Base-by-base conservation (phyloP, 2,329 filamentous ascomycete species). In the Xylaria sp. region DNA sequence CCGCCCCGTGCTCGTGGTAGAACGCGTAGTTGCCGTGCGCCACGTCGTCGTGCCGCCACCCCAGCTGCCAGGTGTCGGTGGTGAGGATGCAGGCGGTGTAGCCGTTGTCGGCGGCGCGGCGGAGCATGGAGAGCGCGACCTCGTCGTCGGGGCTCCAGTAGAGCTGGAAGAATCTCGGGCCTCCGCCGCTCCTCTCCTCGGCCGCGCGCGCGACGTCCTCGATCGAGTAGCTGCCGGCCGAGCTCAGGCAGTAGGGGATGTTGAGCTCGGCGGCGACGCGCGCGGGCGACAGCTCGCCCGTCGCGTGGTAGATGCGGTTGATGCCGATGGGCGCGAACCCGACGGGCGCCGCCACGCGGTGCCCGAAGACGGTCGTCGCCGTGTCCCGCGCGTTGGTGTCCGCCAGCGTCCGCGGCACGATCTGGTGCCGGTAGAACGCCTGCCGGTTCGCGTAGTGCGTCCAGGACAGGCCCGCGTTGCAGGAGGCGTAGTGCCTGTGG, bases 271-370 rank as follows among this genome's bases (percentile, higher is more conserved):
- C 76, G 0, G 84, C 84, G 0, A 84, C 82, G 52, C 78, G 79
- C 8, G 85, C 83, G 1, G 87, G 83, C 0, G 82, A 77, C 0
- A 84, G 65, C 64, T 88, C 85, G 38, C 80, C 84, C 0, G 71
- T 65, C 0, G 78, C 75, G 61, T 87, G 77, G 71, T 86, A 87
- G 61, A 87, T 88, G 57, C 81, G 80, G 72, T 88, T 86, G 61
- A 88, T 86, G 4, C 85, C 84, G 22, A 87, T 80, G 0, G 84
- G 84, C 0, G 84, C 81, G 63, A 88, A 85, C n/a, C 82, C 83
- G 46, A 88, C 81, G 0, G 85, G 84, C 0, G 83, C 83, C 2
- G 78, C 74, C 13, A 84, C 78, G 44, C 76, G 75, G 66, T 86
- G 81, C 13, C 84, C 81, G 67, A 86, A 88, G 56, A 88, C 82